These are phyloP conservation scores for Paecilomyces niveus DNA, from an alignment of 2,329 filamentous ascomycete species.

Conservation along the genomic window DNA sequence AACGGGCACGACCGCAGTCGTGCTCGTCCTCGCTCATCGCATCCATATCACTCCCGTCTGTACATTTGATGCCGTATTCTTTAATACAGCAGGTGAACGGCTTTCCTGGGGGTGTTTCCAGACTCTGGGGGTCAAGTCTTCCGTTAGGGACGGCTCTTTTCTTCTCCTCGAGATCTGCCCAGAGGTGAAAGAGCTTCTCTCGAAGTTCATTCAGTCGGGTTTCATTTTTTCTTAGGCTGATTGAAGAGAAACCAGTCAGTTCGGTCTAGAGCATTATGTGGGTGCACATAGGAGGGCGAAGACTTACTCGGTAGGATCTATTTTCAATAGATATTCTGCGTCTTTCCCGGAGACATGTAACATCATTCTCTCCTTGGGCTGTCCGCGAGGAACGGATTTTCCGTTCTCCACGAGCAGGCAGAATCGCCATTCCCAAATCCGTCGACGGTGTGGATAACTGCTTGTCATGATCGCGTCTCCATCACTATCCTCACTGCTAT, in stretches of 20 bases:
- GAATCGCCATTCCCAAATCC: constrained; percentile 77
- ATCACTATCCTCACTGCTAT: constrained; percentile 21
- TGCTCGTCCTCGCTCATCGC: constrained; percentile 17
- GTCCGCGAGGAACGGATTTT: constrained; percentile 24
- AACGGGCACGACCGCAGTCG: constrained; percentile 37
- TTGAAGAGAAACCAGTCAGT: constrained; percentile 1
- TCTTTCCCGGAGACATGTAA: constrained; percentile 58
- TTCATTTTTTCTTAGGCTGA: constrained; percentile 51
- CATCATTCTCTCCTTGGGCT: constrained; percentile 50
- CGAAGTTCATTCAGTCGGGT: constrained; percentile 48
- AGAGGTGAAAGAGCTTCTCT: constrained; percentile 68
- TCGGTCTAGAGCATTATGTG: not conserved
- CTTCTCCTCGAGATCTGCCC: constrained; percentile 76
- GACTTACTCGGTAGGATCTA: constrained; percentile 50
- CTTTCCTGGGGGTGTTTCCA: constrained; percentile 41
- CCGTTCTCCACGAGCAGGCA: constrained; percentile 70
- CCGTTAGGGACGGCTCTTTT: constrained; percentile 40
- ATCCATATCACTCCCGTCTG: constrained; percentile 20
- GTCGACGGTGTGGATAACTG: not conserved
- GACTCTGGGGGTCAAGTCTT: constrained; percentile 8
- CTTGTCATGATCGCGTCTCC: not conserved
- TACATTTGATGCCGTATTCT: constrained; percentile 57
- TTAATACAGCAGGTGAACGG: constrained; percentile 65
- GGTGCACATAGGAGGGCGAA: not conserved
- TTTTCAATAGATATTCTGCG: constrained; percentile 50